Evolutionary conservation across 2,329 filamentous ascomycete genomes (phyloP).

Genomic region (Curvularia spicifera): DNA sequence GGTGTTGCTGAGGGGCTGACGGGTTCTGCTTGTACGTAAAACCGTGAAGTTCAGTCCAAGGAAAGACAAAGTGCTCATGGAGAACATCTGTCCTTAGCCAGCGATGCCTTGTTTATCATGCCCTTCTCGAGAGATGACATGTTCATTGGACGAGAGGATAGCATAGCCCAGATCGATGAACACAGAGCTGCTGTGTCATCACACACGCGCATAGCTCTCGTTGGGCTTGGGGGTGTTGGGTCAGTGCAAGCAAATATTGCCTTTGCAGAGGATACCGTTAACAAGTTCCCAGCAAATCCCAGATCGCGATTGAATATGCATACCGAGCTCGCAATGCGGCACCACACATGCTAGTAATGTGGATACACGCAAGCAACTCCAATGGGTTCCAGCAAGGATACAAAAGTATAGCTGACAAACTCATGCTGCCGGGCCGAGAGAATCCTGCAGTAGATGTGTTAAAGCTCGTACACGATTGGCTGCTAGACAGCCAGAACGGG

Average conservation of each 20-base stretch:
- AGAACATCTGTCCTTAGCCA: too few species aligned
- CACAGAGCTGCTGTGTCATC: too few species aligned
- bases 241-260: too few species aligned
- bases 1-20: neutral
- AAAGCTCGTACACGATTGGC: conserved; percentile 21
- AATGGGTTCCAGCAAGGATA: conserved; percentile 20
- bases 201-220: too few species aligned
- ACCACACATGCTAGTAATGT: conserved; percentile 15
- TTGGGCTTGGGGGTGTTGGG: too few species aligned
- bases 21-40: conserved; percentile 17
- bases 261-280: neutral
- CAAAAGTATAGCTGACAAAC: conserved; percentile 18
- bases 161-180: too few species aligned
- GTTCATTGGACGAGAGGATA: too few species aligned
- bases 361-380: conserved; percentile 20
- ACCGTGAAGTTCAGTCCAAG: neutral
- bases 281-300: conserved; percentile 20
- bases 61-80: too few species aligned
- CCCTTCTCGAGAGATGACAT: too few species aligned
- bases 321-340: conserved; percentile 5
- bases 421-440: conserved; percentile 18
- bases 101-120: too few species aligned
- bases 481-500: conserved; percentile 5
- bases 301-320: conserved; percentile 25
- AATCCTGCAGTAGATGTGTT: conserved; percentile 18